phyloP scores from a whole-genome alignment of 1,284 basidiomycete genomes.

The Cutaneotrichosporon spelunceum region DNA sequence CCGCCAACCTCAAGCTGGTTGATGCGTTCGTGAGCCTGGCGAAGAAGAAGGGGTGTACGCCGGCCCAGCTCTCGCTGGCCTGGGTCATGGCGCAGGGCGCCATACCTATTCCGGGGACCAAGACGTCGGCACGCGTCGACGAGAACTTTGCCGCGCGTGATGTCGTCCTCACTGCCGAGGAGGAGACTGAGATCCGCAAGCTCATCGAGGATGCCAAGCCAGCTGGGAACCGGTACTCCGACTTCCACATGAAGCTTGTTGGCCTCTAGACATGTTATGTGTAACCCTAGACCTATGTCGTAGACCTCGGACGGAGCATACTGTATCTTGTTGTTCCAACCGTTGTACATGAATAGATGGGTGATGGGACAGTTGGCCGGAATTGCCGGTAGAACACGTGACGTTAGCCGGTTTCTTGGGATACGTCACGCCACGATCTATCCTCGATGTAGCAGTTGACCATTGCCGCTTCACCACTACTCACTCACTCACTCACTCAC shows the following conservation, averaged over 20 bases:
- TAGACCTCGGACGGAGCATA: too few species aligned
- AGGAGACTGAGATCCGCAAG: constrained; percentile 40
- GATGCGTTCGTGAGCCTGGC: constrained; percentile 39
- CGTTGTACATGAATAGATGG: too few species aligned
- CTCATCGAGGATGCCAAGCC: constrained; percentile 38
- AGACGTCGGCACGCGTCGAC: constrained; percentile 32
- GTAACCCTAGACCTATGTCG: too few species aligned
- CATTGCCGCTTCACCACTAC: neutral
- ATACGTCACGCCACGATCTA: too few species aligned
- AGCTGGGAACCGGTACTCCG: constrained; percentile 19
- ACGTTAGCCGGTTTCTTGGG: too few species aligned
- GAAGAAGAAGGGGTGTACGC: constrained; percentile 42
- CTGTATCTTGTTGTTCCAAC: too few species aligned
- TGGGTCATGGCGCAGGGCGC: constrained; percentile 53
- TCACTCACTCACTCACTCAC: neutral
- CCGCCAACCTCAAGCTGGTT: constrained; percentile 44
- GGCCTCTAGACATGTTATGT: constrained; percentile 20
- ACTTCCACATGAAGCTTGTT: constrained; percentile 10
- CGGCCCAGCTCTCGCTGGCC: constrained; percentile 51
- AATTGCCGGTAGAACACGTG: too few species aligned
- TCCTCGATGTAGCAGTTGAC: neutral
- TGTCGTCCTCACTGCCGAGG: constrained; percentile 37
- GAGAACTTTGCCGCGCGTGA: constrained; percentile 47
- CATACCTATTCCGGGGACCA: constrained; percentile 52
- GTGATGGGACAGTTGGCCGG: too few species aligned